A percentile compares a stretch with the other conserved stretches of the same genome.
Conservation (phyloP, 345 rosid species). For the Rhodomyrtus tomentosa region DNA sequence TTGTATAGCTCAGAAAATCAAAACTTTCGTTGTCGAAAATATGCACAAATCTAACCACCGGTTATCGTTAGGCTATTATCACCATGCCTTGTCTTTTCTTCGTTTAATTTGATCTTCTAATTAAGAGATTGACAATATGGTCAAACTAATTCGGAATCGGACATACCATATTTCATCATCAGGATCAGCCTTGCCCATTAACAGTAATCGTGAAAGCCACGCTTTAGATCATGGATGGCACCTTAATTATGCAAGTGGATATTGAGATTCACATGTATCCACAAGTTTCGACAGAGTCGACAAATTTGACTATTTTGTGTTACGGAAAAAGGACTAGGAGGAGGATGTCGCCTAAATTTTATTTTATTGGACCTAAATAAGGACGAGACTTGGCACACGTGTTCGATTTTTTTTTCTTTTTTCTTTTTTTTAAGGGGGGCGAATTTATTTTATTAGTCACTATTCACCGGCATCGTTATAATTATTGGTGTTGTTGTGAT, state of each 20-base stretch:
- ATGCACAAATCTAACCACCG: background rate
- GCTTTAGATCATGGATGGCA: background rate
- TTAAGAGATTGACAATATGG: background rate
- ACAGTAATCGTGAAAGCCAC: background rate
- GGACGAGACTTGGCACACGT: background rate
- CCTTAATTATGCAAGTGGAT: background rate
- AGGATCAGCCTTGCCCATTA: background rate
- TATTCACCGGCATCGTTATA: background rate
- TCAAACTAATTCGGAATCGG: background rate
- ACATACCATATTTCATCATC: background rate
- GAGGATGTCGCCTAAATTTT: background rate
- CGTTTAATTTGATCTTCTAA: background rate
- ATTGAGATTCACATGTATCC: background rate
- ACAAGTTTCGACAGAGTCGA: background rate
- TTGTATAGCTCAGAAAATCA: no score
- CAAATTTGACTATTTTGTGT: background rate
- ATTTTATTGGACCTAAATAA: background rate
- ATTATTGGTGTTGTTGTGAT: background rate
- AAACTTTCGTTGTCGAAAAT: no score
- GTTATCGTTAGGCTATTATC: background rate
- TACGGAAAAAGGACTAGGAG: rapidly evolving
- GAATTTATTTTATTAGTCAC: background rate
- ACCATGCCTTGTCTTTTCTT: background rate
- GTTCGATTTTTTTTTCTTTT: background rate
- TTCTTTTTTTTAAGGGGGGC: no score